Evolutionary conservation across 495 filamentous ascomycete species (phyloP), one percentile per base, ranked within the genome.

Genomic region (Hyaloscypha finlandica): DNA sequence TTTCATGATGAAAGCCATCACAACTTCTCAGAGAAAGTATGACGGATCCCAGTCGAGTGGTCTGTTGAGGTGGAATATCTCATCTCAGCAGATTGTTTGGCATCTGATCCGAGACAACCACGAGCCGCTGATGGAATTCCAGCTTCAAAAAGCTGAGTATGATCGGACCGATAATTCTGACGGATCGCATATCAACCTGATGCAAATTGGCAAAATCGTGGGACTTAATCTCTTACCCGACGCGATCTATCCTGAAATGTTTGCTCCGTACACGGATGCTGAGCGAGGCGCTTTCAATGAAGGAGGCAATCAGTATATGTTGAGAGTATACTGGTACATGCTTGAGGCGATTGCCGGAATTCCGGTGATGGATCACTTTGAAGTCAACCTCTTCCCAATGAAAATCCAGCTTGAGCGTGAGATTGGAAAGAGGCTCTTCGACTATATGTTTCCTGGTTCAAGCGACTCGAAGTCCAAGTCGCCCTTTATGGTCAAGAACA

Each of bases 1-100:
- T 81, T 99, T 99, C 80, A 90, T 98, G 84, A 97, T 98, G 96
- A 97, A 99, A 71, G 95, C 95, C 25, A 98, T 99, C 77, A 99
- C 94, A 1, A 94, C 94, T 3, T 93, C 93, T 9, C 95, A 99
- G 74, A 81, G 93, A 64, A 94, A 93, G 73, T 86, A 87, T 55
- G 91, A 96, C 63, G 93, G 92, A 67, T 85, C 84, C 2, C 85
- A 91, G 68, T 88, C 88, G 53, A 94, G 85, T 70, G 93, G 93
- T 12, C 77, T 97, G 1, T 73, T 98, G 60, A 88, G 91, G 67
- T 97, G 92, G 90, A 93, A 92, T 76, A 90, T 99, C 61, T 88
- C 91, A 20, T 92, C 92, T 14, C 87, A 88, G 30, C 94, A 99
- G 73, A 93, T 99, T 67, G 93, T 96, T 30, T 99, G 95, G 95